These are phyloP conservation scores for Exophiala bonariae DNA, from an alignment of 2,329 filamentous ascomycete genomes.

Conservation along the genomic window DNA sequence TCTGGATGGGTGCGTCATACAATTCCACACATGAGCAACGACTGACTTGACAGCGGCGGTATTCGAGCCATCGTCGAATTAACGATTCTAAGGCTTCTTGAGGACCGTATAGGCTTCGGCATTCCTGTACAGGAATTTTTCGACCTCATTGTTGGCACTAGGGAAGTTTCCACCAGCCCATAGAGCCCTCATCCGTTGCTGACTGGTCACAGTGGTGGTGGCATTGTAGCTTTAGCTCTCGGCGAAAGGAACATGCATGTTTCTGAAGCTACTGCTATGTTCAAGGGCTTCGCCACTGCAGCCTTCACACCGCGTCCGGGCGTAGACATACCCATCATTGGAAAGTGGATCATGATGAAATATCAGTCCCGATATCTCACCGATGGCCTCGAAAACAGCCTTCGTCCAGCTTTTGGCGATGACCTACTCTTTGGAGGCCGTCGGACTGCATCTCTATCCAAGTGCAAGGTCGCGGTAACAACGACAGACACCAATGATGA, in stretches of 20 bases:
- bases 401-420: not conserved
- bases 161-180: no score
- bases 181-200: no score
- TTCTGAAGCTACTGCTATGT: conserved; percentile 30
- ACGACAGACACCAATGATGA: conserved; percentile 41
- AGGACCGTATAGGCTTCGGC: conserved; percentile 37
- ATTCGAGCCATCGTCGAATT: not conserved
- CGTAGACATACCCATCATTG: conserved; percentile 23
- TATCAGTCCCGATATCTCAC: conserved; percentile 24
- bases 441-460: conserved; percentile 17
- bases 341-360: conserved; percentile 37
- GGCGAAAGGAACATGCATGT: conserved; percentile 37
- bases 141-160: conserved; percentile 50
- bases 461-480: conserved; percentile 43
- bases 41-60: not conserved
- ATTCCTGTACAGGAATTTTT: conserved; percentile 49
- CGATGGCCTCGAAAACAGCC: not conserved
- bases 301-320: conserved; percentile 29
- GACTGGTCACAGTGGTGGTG: conserved; percentile 40
- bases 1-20: not conserved
- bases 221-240: conserved; percentile 45
- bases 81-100: conserved; percentile 39
- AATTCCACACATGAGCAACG: no score
- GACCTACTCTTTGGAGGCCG: not conserved
- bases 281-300: not conserved